A percentile compares a stretch with the other conserved stretches of the same genome.
These are phyloP conservation scores for Solanum rostratum DNA, from an alignment of 257 asterid species.

Conservation along the genomic window DNA sequence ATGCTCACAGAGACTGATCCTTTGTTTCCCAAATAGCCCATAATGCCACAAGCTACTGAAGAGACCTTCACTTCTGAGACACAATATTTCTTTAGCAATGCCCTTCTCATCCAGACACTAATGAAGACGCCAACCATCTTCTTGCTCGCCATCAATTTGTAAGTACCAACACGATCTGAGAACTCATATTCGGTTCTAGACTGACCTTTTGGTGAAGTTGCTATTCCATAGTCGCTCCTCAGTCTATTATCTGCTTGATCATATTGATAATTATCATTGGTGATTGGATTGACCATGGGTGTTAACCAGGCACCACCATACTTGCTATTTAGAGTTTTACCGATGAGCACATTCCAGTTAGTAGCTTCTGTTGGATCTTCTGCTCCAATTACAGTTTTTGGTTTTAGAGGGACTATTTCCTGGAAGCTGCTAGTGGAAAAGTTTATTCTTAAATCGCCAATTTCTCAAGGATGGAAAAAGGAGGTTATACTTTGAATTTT, in stretches of 20 bases:
- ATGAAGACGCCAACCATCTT: slow-evolving; percentile 92
- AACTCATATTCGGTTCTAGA: slow-evolving; percentile 2
- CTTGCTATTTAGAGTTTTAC: slow-evolving; percentile 55
- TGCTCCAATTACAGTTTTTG: slow-evolving; percentile 61
- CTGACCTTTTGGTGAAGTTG: slow-evolving; percentile 9
- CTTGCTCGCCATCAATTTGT: slow-evolving; percentile 72
- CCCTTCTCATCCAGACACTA: slow-evolving; percentile 83
- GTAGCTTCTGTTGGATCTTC: slow-evolving; percentile 82
- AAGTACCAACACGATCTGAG: slow-evolving; percentile 19
- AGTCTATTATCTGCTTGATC: not conserved
- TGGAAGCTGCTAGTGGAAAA: slow-evolving; percentile 50
- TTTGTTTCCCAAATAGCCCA: slow-evolving; percentile 91
- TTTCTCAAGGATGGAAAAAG: not conserved
- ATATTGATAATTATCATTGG: slow-evolving; percentile 29
- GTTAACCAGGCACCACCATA: slow-evolving; percentile 71
- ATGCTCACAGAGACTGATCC: slow-evolving; percentile 80
- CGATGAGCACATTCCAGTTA: slow-evolving; percentile 74
- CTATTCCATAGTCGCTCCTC: slow-evolving; percentile 3
- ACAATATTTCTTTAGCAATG: slow-evolving; percentile 32
- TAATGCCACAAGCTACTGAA: slow-evolving; percentile 86
- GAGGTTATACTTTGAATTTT: not conserved
- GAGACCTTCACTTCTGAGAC: slow-evolving; percentile 56
- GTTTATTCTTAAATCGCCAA: not conserved
- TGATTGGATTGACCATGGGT: slow-evolving; percentile 50
- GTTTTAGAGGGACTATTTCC: slow-evolving; percentile 81